phyloP scores from a whole-genome alignment of 2,329 filamentous ascomycete species.

The Fusarium compactum region DNA sequence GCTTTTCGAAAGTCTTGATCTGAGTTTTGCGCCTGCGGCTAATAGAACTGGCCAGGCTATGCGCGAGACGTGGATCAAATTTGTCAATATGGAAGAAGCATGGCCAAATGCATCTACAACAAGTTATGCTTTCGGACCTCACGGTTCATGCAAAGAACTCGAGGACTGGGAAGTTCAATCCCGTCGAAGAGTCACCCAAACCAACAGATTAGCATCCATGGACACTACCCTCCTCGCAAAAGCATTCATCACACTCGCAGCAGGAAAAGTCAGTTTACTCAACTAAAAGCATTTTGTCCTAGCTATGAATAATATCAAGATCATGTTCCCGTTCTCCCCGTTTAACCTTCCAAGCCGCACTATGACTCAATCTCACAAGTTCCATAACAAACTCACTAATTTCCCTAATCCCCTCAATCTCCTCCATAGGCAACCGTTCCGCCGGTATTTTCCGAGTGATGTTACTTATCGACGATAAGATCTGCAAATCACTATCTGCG shows the following conservation, averaged over 20 bases:
- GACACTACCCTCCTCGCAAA: conserved; percentile 50
- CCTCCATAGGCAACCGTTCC: conserved; percentile 31
- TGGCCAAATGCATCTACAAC: conserved; percentile 45
- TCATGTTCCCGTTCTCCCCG: conserved; percentile 33
- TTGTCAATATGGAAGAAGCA: conserved; percentile 52
- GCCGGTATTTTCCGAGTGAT: conserved; percentile 34
- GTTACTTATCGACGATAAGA: conserved; percentile 34
- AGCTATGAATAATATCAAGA: conserved; percentile 35
- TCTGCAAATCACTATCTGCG: conserved; percentile 31
- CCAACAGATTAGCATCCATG: background rate
- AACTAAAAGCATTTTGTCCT: conserved; percentile 35
- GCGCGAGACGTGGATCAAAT: conserved; percentile 56
- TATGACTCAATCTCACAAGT: conserved; percentile 36
- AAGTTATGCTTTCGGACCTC: conserved; percentile 52
- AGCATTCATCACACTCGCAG: conserved; percentile 22
- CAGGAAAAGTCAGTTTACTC: conserved; percentile 57
- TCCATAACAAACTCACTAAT: conserved; percentile 40
- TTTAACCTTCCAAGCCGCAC: conserved; percentile 38
- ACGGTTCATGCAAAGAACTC: conserved; percentile 51
- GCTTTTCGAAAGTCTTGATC: conserved; percentile 57
- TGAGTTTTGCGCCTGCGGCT: too few species aligned
- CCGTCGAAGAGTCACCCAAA: conserved; percentile 28
- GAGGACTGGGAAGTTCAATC: conserved; percentile 40
- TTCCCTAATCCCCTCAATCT: conserved; percentile 39
- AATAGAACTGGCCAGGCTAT: too few species aligned